Evolutionary conservation across 2,329 filamentous ascomycete genomes (phyloP).

Genomic region (Arachnomyces sp.): DNA sequence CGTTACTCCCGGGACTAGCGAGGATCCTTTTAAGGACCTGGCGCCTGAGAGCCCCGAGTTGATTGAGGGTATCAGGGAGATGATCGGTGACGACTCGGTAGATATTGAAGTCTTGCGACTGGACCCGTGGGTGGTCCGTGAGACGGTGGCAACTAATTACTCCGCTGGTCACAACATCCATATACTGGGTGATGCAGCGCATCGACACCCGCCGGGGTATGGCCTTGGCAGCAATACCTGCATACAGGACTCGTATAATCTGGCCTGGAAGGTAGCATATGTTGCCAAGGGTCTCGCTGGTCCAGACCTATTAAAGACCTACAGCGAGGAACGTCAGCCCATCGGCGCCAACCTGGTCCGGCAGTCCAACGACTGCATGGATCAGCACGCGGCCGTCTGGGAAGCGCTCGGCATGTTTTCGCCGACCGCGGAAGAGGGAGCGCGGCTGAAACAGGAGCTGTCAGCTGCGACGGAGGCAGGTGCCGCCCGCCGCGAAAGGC

Average conservation of each 20-base stretch:
- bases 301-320: slow-evolving; percentile 19
- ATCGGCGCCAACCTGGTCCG: too few species aligned
- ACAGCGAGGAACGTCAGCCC: slow-evolving; percentile 27
- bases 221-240: slow-evolving; percentile 39
- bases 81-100: too few species aligned
- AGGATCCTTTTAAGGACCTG: too few species aligned
- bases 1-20: too few species aligned
- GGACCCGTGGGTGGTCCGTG: too few species aligned
- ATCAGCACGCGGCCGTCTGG: slow-evolving; percentile 43
- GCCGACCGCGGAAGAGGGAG: slow-evolving; percentile 33
- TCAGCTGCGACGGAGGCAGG: slow-evolving; percentile 32
- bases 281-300: slow-evolving; percentile 19
- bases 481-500: slow-evolving; percentile 27
- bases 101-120: too few species aligned
- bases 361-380: too few species aligned
- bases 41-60: too few species aligned
- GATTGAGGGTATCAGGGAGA: too few species aligned
- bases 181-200: slow-evolving; percentile 54
- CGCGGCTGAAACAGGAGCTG: slow-evolving; percentile 35
- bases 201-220: slow-evolving; percentile 52
- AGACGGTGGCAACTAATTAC: too few species aligned
- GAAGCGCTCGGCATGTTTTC: slow-evolving; percentile 40
- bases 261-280: slow-evolving; percentile 29
- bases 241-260: slow-evolving; percentile 30
- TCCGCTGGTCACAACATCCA: too few species aligned